These are phyloP conservation scores for Fusarium sublunatum DNA, from an alignment of 2,329 filamentous ascomycete species.

Conservation along the genomic window DNA sequence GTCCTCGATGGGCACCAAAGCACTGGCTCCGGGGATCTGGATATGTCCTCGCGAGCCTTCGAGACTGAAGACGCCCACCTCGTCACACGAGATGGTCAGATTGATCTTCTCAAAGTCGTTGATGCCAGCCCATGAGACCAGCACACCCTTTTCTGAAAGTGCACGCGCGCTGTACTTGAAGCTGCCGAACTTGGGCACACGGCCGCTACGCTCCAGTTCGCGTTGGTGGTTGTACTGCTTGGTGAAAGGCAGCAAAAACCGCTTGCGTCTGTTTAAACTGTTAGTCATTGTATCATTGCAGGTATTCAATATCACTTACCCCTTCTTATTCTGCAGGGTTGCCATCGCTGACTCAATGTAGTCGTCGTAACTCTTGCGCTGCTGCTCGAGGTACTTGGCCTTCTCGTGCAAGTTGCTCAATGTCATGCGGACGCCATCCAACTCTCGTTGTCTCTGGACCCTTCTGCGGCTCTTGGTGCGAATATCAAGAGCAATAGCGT, in stretches of 20 bases:
- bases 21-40: conserved; percentile 94
- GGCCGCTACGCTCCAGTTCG: conserved; percentile 90
- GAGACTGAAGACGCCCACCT: conserved; percentile 92
- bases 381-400: conserved; percentile 90
- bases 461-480: conserved; percentile 94
- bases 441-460: conserved; percentile 89
- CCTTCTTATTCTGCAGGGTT: conserved; percentile 96
- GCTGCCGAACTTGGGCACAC: conserved; percentile 95
- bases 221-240: conserved; percentile 99
- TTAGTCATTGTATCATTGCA: conserved; percentile 26
- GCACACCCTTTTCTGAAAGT: conserved; percentile 90
- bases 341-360: conserved; percentile 99
- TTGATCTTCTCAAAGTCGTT: conserved; percentile 86
- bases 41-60: conserved; percentile 92
- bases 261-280: conserved; percentile 75
- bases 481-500: conserved; percentile 96
- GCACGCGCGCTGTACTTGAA: conserved; percentile 96
- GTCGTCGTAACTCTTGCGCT: conserved; percentile 97
- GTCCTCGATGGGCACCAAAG: conserved; percentile 89
- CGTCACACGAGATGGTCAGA: conserved; percentile 91
- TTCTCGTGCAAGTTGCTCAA: conserved; percentile 83
- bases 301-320: conserved; percentile 60
- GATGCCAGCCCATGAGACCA: conserved; percentile 91
- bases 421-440: conserved; percentile 84
- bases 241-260: conserved; percentile 94